phyloP scores from a whole-genome alignment of 1,284 basidiomycete genomes.

The Chondrostereum purpureum region DNA sequence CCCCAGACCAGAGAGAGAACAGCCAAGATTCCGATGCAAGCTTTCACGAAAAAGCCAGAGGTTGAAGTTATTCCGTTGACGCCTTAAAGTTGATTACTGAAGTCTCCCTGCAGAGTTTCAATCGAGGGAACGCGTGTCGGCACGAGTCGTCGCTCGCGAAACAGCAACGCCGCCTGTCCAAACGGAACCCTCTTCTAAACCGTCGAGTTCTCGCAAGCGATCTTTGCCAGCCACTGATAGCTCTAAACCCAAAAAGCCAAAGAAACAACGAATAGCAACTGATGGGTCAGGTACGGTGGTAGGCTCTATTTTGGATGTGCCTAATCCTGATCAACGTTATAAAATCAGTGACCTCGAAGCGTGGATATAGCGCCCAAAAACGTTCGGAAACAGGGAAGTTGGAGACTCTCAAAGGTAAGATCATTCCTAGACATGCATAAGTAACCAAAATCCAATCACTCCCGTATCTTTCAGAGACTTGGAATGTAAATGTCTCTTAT shows the following conservation, averaged over 20 bases:
- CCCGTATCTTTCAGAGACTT: too few species aligned
- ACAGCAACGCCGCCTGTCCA: background rate
- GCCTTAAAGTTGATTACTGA: too few species aligned
- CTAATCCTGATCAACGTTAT: slow-evolving; percentile 17
- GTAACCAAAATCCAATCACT: too few species aligned
- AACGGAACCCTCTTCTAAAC: background rate
- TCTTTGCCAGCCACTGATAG: background rate
- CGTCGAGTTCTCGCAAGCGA: background rate
- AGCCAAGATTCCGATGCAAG: too few species aligned
- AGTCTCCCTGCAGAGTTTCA: too few species aligned
- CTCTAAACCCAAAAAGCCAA: slow-evolving; percentile 3
- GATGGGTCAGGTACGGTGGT: slow-evolving; percentile 3
- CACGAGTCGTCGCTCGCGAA: background rate
- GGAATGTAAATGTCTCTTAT: background rate
- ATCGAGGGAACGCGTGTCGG: background rate
- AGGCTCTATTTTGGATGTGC: slow-evolving; percentile 6
- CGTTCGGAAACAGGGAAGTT: slow-evolving; percentile 59
- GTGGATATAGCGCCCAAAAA: slow-evolving; percentile 62
- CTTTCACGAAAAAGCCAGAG: too few species aligned
- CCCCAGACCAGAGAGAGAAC: too few species aligned
- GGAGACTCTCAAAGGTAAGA: slow-evolving; percentile 49
- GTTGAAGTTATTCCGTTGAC: too few species aligned
- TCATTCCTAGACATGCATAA: too few species aligned
- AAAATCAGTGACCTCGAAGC: slow-evolving; percentile 51
- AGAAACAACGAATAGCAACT: slow-evolving; percentile 2